phyloP scores from a whole-genome alignment of 305 asterid species.

The Fraxinus platypoda region DNA sequence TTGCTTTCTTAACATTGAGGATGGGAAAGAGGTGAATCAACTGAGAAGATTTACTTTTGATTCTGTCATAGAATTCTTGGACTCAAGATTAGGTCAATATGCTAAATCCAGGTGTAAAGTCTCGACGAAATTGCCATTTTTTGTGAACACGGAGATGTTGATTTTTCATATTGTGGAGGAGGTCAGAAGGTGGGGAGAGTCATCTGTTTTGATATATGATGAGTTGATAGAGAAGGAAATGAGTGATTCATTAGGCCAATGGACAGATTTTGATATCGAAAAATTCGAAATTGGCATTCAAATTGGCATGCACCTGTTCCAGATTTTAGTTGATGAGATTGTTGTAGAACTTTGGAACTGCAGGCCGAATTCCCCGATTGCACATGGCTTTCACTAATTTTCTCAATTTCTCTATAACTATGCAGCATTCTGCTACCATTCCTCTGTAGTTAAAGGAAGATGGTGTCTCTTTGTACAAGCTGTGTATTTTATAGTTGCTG shows the following conservation, averaged over 20 bases:
- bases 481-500: slow-evolving; percentile 16
- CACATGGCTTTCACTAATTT: slow-evolving; percentile 3
- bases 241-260: slow-evolving; percentile 57
- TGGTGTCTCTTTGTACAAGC: slow-evolving; percentile 27
- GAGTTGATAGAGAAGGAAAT: slow-evolving; percentile 72
- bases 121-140: slow-evolving; percentile 48
- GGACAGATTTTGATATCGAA: slow-evolving; percentile 68
- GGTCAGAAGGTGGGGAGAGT: slow-evolving; percentile 63
- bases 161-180: slow-evolving; percentile 57
- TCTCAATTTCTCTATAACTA: background rate
- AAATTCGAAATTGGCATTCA: slow-evolving; percentile 58
- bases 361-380: slow-evolving; percentile 1
- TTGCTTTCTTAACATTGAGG: slow-evolving; percentile 44
- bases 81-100: slow-evolving; percentile 40
- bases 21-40: slow-evolving; percentile 41
- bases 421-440: background rate
- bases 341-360: slow-evolving; percentile 46
- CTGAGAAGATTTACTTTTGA: slow-evolving; percentile 58
- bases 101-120: slow-evolving; percentile 41
- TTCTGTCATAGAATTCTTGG: slow-evolving; percentile 66
- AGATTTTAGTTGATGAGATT: slow-evolving; percentile 66
- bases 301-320: slow-evolving; percentile 50
- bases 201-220: slow-evolving; percentile 45
- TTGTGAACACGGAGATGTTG: slow-evolving; percentile 47
- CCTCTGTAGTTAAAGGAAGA: background rate